Percentiles rank a stretch among this genome's conserved stretches.
phyloP scores from a whole-genome alignment of 164 flowering plant genomes.

The Vitis cinerea region DNA sequence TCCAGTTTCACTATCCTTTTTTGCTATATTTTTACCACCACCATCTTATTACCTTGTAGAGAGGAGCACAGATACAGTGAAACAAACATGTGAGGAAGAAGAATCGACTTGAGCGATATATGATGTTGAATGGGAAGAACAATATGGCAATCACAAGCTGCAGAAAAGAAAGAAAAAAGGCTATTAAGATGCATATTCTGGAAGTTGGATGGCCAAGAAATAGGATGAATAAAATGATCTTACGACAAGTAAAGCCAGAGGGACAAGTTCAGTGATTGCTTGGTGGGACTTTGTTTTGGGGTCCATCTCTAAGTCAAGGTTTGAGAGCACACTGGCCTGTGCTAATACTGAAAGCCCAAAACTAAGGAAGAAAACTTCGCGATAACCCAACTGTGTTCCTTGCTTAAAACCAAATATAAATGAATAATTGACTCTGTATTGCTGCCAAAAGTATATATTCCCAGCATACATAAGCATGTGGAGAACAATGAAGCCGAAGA shows the following conservation, averaged over 20 bases:
- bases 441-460: constrained; percentile 61
- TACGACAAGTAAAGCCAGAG: constrained; percentile 39
- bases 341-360: constrained; percentile 42
- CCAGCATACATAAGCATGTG: constrained; percentile 63
- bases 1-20: too few relatives aligned
- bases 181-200: not conserved
- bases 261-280: constrained; percentile 46
- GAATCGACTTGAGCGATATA: constrained; percentile 67
- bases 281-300: constrained; percentile 36
- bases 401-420: constrained; percentile 76
- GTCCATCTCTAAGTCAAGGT: constrained; percentile 61
- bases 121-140: constrained; percentile 60
- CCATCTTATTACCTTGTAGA: constrained; percentile 51
- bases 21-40: not conserved
- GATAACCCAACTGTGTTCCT: constrained; percentile 58
- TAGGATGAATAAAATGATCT: not conserved
- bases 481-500: constrained; percentile 57
- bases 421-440: constrained; percentile 57
- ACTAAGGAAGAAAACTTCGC: constrained; percentile 50
- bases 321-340: constrained; percentile 46
- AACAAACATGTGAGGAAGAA: constrained; percentile 46
- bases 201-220: not conserved
- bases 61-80: constrained; percentile 62
- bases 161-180: constrained; percentile 8
- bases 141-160: constrained; percentile 41